These are phyloP conservation scores for Barnettozyma salicaria DNA, from an alignment of 805 yeast genomes.

Conservation along the genomic window DNA sequence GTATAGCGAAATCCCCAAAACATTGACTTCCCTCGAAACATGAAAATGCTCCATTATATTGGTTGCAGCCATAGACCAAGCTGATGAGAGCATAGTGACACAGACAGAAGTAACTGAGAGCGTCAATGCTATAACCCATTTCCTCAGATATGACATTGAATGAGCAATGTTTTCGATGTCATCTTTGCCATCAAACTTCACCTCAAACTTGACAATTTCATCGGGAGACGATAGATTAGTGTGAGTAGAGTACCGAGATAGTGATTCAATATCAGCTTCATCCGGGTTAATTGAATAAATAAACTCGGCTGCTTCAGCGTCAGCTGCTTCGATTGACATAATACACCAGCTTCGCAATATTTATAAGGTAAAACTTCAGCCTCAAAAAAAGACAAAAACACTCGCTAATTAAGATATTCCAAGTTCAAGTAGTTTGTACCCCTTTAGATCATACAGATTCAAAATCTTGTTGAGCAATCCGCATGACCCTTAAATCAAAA, in stretches of 20 bases:
- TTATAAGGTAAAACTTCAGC: too few species aligned
- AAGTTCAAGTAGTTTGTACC: too few species aligned
- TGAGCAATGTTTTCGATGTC: conserved; percentile 30
- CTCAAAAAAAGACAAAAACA: too few species aligned
- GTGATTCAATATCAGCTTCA: conserved; percentile 14
- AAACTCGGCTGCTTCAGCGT: conserved; percentile 7
- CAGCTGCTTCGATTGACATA: too few species aligned
- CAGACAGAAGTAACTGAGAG: conserved; percentile 52
- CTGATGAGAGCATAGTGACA: conserved; percentile 64
- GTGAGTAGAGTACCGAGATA: conserved; percentile 13
- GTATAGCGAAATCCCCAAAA: conserved; percentile 56
- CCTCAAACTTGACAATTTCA: conserved; percentile 25
- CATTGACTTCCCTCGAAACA: conserved; percentile 48
- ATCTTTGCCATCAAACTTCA: conserved; percentile 21
- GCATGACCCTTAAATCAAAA: too few species aligned
- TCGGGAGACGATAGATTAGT: background rate
- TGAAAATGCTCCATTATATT: conserved; percentile 42
- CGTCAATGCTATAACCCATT: conserved; percentile 50
- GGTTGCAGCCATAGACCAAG: conserved; percentile 56
- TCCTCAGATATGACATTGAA: conserved; percentile 38
- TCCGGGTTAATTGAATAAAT: conserved; percentile 17
- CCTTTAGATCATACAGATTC: too few species aligned
- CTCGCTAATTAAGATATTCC: too few species aligned
- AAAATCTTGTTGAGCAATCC: too few species aligned
- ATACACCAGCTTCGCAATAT: too few species aligned